Percentiles rank a stretch among this genome's conserved stretches.
Conservation (phyloP, 805 yeast species). For the Starmerella sp. region DNA sequence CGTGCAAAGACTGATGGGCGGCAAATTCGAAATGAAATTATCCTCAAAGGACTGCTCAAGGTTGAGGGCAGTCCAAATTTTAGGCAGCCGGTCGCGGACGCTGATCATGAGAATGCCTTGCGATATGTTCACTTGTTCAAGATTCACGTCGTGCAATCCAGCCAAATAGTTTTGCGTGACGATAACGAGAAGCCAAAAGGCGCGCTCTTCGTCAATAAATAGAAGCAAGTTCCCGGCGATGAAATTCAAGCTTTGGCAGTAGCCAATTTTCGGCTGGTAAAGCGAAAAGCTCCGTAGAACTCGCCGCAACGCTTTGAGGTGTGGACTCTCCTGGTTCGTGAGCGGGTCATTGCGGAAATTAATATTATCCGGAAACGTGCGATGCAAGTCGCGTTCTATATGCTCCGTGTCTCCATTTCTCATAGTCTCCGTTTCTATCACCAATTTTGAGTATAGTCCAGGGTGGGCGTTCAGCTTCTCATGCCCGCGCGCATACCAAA, state of each 20-base stretch:
- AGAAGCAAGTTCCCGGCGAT: conserved; percentile 75
- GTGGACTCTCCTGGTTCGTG: conserved; percentile 34
- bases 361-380: conserved; percentile 90
- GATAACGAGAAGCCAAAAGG: conserved; percentile 93
- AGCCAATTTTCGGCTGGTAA: conserved; percentile 82
- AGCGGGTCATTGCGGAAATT: conserved; percentile 47
- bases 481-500: conserved; percentile 79
- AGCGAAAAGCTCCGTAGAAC: conserved; percentile 75
- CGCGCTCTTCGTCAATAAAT: conserved; percentile 78
- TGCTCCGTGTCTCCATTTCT: conserved; percentile 76
- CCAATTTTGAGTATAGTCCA: conserved; percentile 64
- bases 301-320: conserved; percentile 50
- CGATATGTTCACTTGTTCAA: conserved; percentile 90
- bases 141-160: conserved; percentile 76
- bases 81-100: conserved; percentile 71
- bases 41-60: conserved; percentile 34
- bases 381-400: conserved; percentile 82
- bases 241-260: conserved; percentile 91
- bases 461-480: conserved; percentile 55
- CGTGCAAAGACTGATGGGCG: conserved; percentile 86
- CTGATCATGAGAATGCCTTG: conserved; percentile 90
- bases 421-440: conserved; percentile 43
- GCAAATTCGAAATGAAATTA: conserved; percentile 54
- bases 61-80: conserved; percentile 53
- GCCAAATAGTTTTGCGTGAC: conserved; percentile 78